phyloP scores from a whole-genome alignment of 2,329 filamentous ascomycete genomes.

The Dryadomyces quercivorus region DNA sequence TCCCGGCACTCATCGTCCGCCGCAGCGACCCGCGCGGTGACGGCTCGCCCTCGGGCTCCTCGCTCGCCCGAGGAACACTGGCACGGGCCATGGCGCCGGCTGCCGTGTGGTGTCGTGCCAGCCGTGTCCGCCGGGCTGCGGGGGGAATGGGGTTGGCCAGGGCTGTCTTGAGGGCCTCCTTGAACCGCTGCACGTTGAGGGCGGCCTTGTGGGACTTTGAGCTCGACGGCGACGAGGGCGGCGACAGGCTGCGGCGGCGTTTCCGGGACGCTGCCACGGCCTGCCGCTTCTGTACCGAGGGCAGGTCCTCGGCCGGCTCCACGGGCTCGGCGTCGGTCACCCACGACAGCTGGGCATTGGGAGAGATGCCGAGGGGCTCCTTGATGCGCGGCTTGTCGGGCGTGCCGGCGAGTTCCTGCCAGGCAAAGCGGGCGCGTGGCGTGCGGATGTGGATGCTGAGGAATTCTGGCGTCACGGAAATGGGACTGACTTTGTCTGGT shows the following conservation, averaged over 20 bases:
- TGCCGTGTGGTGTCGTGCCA: slow-evolving; percentile 5
- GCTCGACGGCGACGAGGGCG: slow-evolving; percentile 51
- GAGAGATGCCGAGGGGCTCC: slow-evolving; percentile 38
- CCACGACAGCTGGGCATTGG: slow-evolving; percentile 51
- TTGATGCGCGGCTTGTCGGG: slow-evolving; percentile 19
- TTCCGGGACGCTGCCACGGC: slow-evolving; percentile 27
- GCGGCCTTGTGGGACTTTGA: slow-evolving; percentile 31
- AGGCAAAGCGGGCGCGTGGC: slow-evolving; percentile 39
- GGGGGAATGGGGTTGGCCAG: slow-evolving; percentile 52
- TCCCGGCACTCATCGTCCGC: slow-evolving; percentile 56
- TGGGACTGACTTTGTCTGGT: slow-evolving; percentile 8
- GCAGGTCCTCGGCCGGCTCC: neutral
- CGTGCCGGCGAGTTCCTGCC: slow-evolving; percentile 45
- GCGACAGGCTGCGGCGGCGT: slow-evolving; percentile 63
- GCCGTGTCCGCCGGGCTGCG: slow-evolving; percentile 18
- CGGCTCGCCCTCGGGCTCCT: slow-evolving; percentile 24
- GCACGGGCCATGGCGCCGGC: neutral
- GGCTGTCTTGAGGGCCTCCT: slow-evolving; percentile 49
- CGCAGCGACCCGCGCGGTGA: slow-evolving; percentile 27
- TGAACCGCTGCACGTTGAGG: slow-evolving; percentile 46
- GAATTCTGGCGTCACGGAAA: slow-evolving; percentile 11
- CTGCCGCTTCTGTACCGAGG: too few species aligned
- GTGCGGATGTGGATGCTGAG: slow-evolving; percentile 26
- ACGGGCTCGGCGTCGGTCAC: slow-evolving; percentile 24
- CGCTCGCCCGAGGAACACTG: neutral